A percentile compares a stretch with the other conserved stretches of the same genome.
phyloP scores from a whole-genome alignment of 1,284 basidiomycete species.

The Ustilago lituana region DNA sequence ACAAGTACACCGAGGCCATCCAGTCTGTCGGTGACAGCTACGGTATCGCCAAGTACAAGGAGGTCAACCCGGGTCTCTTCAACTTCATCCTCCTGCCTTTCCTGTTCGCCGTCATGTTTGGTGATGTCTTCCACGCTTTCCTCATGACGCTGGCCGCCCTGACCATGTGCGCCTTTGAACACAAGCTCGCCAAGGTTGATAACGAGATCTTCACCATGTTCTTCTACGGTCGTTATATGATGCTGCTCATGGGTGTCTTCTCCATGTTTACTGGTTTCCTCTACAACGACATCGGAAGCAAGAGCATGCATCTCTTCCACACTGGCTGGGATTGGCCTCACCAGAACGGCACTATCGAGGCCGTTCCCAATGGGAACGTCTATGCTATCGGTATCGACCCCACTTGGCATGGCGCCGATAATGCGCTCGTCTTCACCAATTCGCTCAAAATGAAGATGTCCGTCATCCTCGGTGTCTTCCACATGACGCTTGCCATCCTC shows the following conservation, averaged over 20 bases:
- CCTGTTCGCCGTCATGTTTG: slow-evolving; percentile 99
- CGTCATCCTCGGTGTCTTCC: slow-evolving; percentile 93
- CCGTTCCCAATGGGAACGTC: slow-evolving; percentile 71
- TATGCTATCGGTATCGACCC: slow-evolving; percentile 97
- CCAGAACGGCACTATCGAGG: slow-evolving; percentile 54
- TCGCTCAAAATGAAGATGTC: slow-evolving; percentile 99
- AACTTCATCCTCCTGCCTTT: slow-evolving; percentile 96
- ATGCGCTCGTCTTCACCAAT: slow-evolving; percentile 92
- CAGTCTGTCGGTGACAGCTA: slow-evolving; percentile 99
- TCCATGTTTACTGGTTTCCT: slow-evolving; percentile 92
- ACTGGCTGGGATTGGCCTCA: slow-evolving; percentile 88
- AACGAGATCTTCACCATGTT: slow-evolving; percentile 90
- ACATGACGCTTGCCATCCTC: slow-evolving; percentile 98
- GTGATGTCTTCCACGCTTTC: slow-evolving; percentile 94
- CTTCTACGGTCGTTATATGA: slow-evolving; percentile 98
- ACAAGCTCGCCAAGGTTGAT: slow-evolving; percentile 78
- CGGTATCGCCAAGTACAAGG: slow-evolving; percentile 92
- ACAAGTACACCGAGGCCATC: slow-evolving; percentile 97
- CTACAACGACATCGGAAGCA: slow-evolving; percentile 99
- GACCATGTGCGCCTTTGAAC: slow-evolving; percentile 87
- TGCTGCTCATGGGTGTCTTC: slow-evolving; percentile 94
- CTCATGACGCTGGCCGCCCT: slow-evolving; percentile 82
- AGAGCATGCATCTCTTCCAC: slow-evolving; percentile 84
- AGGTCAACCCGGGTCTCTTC: slow-evolving; percentile 95
- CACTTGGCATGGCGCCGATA: slow-evolving; percentile 92